phyloP scores from a whole-genome alignment of 805 yeast species.

The Isabelozyma gotoi region DNA sequence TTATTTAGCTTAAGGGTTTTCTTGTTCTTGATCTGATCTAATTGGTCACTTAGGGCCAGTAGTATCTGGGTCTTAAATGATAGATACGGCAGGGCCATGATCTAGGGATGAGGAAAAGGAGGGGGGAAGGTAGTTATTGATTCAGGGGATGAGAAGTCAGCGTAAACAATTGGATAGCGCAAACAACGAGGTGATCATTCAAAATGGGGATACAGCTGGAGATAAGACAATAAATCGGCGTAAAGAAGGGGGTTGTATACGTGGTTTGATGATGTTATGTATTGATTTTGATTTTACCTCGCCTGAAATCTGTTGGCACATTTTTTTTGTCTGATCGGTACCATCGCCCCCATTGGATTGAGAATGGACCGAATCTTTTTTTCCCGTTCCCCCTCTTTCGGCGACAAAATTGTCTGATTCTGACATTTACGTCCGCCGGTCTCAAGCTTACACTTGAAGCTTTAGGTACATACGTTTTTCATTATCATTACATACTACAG shows the following conservation, averaged over 20 bases:
- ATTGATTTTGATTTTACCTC: background rate
- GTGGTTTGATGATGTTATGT: too few species aligned
- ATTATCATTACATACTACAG: slow-evolving; percentile 8
- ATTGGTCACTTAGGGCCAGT: slow-evolving; percentile 19
- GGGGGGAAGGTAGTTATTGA: background rate
- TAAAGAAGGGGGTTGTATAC: too few species aligned
- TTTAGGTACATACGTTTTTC: background rate
- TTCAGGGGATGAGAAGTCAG: background rate
- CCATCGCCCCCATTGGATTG: background rate
- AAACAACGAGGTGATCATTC: too few species aligned
- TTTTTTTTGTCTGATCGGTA: background rate
- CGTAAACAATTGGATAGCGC: too few species aligned
- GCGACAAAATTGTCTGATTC: background rate
- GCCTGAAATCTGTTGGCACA: background rate
- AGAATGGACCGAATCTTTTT: too few species aligned
- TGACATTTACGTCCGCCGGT: background rate
- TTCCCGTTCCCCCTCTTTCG: background rate
- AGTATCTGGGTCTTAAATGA: slow-evolving; percentile 10
- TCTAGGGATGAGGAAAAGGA: background rate
- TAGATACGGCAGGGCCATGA: slow-evolving; percentile 10
- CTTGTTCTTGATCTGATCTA: slow-evolving; percentile 18
- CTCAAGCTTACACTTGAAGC: background rate
- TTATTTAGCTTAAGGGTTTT: slow-evolving; percentile 19
- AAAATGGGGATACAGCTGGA: too few species aligned
- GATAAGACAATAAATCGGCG: too few species aligned